Evolutionary conservation across 179 eudicot genomes (phyloP), one percentile per base, ranked within the genome.

Genomic region (Heliamphora pulchella): DNA sequence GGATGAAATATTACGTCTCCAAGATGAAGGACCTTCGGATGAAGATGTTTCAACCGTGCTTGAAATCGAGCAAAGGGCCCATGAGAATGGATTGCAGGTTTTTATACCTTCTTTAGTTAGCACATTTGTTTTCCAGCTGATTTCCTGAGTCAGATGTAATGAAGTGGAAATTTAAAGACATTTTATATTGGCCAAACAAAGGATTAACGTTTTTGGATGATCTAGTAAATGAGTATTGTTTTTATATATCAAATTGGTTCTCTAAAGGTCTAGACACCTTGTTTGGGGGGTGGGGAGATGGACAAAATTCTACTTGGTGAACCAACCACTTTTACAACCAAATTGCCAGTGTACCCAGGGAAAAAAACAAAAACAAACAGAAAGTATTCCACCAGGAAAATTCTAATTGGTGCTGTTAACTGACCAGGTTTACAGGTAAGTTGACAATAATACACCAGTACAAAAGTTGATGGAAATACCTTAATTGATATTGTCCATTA

Each of bases 81-180:
- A 94, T 89, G 98, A 94, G 84, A 92, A 94, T 88, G 98, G 97
- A 82, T 82, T 90, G 81, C 98, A 94, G 95, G 98, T 70, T 46
- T 67, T 11, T 41, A 41, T 9, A 14, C 39, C 3, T 44, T 47
- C 55, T 70, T 70, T 67, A 67, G 22, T 7, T 53, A 11, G 72
- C 54, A 55, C 4, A 5, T 13, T 57, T 80, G 8, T 71, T 78
- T 46, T 14, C 58, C 6, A 0, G 20, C 48, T 62, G 44, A 11
- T 66, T 64, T 50, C 64, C 63, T 1, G 58, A 39, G 15, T 51
- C 47, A 77, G 61, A 74, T 14, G 20, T 4, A 53, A 5, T 4
- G 62, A 51, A 39, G 43, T 15, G 50, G 50, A 4, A 66, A 78
- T 14, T 65, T 48, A 17, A 14, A 66, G 65, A 63, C 55, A 47